Evolutionary conservation across 1,284 basidiomycete species (phyloP), one percentile per base, ranked within the genome.

Genomic region (Trichosporon ovoides): DNA sequence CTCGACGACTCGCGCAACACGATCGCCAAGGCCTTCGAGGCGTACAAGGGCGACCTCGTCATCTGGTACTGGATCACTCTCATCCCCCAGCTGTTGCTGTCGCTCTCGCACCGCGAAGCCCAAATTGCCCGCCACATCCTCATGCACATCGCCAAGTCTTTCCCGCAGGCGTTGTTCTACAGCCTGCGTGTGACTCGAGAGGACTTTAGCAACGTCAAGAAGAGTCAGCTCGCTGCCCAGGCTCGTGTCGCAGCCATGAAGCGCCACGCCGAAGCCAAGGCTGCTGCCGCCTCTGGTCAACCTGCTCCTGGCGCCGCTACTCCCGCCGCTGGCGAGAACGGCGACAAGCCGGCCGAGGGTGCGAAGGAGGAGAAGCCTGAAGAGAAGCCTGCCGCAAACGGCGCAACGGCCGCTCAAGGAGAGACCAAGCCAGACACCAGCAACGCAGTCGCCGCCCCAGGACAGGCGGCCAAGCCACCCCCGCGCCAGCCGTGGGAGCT

Each of bases 31-130:
- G 90, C 92, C 1, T 98, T 98, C 70, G 95, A 98, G 70, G 88
- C 86, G 38, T 98, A 96, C 80, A 95, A 94, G 75, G 96, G 96
- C 60, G 96, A 98, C 69, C 85, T 90, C 7, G 93, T 93, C 12
- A 89, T 90, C 66, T 99, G 96, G 96, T 97, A 93, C 77, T 99
- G 96, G 96, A 96, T 98, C 68, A 90, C 94, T 1, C 83, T 98
- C 57, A 94, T 98, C 52, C 96, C 96, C 14, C 96, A 99, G 72
- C 83, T 99, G n/a, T 86, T 94, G 64, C 78, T 90, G 53, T 92
- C 93, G 3, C 82, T 98, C 24, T 89, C 89, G 7, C 88, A 95
- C 63, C 85, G 91, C 52, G 96, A 99, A 77, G 87, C 91, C 34
- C 90, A 91, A 68, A 94, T 95, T 74, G 95, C 93, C 0, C 84